A percentile compares a stretch with the other conserved stretches of the same genome.
Conservation (phyloP, 164 flowering plant species). For the Vitis rupestris region DNA sequence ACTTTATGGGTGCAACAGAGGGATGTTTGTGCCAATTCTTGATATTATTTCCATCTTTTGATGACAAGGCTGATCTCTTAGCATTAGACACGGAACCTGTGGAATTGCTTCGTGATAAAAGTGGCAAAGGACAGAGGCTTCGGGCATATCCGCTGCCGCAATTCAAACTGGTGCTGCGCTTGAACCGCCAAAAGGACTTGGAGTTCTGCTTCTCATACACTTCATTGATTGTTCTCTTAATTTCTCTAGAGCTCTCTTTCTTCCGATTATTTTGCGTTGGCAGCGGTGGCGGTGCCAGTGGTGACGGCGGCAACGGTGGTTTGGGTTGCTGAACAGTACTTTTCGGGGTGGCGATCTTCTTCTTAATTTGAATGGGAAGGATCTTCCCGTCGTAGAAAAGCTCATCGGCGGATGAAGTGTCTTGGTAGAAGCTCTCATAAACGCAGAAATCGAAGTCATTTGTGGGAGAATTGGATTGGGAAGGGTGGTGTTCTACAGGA, state of each 20-base stretch:
- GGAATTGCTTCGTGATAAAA: constrained; percentile 55
- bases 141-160: constrained; percentile 46
- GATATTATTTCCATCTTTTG: constrained; percentile 16
- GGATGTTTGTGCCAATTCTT: constrained; percentile 20
- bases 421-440: constrained; percentile 34
- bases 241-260: constrained; percentile 8
- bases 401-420: constrained; percentile 61
- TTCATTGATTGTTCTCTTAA: constrained; percentile 7
- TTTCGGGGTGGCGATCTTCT: constrained; percentile 6
- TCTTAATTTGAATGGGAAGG: constrained; percentile 48
- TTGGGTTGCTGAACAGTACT: neutral
- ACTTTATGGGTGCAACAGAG: constrained; percentile 3
- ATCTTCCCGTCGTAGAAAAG: constrained; percentile 59
- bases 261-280: neutral
- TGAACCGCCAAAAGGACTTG: constrained; percentile 56
- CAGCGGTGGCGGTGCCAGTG: constrained; percentile 7
- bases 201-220: constrained; percentile 27
- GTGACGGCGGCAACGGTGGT: constrained; percentile 12
- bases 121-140: constrained; percentile 52
- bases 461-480: constrained; percentile 27
- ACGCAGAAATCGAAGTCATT: constrained; percentile 57
- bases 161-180: constrained; percentile 48
- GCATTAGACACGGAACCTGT: constrained; percentile 45
- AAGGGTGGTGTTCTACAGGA: constrained; percentile 30
- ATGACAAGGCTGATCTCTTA: constrained; percentile 22